Percentiles rank a stretch among this genome's conserved stretches.
Conservation (phyloP, 176 grass and related monocot species). For the Rhynchospora tenuis region DNA sequence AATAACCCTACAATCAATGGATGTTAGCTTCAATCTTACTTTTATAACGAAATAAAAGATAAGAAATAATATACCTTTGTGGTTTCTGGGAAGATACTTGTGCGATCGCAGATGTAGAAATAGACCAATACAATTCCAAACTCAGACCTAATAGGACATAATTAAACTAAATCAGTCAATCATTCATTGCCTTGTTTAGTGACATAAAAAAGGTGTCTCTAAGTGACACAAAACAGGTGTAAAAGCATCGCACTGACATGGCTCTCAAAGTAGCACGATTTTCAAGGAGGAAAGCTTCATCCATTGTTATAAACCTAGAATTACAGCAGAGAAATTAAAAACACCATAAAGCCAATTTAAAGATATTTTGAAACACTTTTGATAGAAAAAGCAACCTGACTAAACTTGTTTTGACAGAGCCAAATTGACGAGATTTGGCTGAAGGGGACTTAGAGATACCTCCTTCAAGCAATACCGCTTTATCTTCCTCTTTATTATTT, state of each 20-base stretch:
- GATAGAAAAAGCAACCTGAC: slow-evolving; percentile 38
- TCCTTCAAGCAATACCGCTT: slow-evolving; percentile 58
- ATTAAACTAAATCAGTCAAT: slow-evolving; percentile 19
- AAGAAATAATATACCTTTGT: slow-evolving; percentile 45
- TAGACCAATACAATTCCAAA: slow-evolving; percentile 60
- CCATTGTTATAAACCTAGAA: slow-evolving; percentile 66
- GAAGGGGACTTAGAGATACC: slow-evolving; percentile 46
- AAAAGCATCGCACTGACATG: slow-evolving; percentile 40
- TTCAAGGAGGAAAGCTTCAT: slow-evolving; percentile 70
- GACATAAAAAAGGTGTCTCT: not conserved
- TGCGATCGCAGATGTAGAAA: slow-evolving; percentile 73
- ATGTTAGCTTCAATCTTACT: not conserved
- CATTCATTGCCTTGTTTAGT: not conserved
- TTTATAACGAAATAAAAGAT: not conserved
- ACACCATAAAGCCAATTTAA: not conserved
- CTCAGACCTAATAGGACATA: slow-evolving; percentile 39
- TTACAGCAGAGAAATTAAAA: slow-evolving; percentile 23
- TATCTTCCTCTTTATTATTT: slow-evolving; percentile 58
- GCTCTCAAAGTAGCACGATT: slow-evolving; percentile 56
- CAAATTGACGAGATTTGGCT: slow-evolving; percentile 31
- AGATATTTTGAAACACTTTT: slow-evolving; percentile 8
- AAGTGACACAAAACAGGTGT: not conserved
- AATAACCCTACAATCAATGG: not conserved
- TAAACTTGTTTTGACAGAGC: slow-evolving; percentile 46
- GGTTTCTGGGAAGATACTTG: slow-evolving; percentile 64